Evolutionary conservation across 441 rosid genomes (phyloP).

Genomic region (Jatropha podagrica): DNA sequence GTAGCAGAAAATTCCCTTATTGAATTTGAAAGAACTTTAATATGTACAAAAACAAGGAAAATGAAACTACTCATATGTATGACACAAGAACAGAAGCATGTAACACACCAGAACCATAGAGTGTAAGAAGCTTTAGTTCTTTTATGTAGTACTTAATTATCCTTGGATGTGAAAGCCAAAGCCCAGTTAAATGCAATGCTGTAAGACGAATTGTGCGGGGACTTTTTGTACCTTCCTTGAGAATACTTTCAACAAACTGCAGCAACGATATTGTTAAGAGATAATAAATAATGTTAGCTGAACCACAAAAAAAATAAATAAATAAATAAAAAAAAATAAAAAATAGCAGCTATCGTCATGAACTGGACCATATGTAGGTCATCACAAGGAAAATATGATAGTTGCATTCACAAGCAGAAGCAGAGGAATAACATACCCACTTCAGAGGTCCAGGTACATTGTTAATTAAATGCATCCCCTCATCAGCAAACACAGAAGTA

Average conservation of each 20-base stretch:
- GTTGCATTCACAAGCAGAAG: background rate
- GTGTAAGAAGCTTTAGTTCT: conserved; percentile 84
- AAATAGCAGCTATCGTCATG: conserved; percentile 5
- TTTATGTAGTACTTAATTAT: conserved; percentile 72
- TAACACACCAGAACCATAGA: conserved; percentile 86
- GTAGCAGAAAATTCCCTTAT: conserved; percentile 21
- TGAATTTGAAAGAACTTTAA: conserved; percentile 11
- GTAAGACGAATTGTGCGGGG: conserved; percentile 96
- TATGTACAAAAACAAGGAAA: conserved; percentile 19
- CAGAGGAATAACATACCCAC: conserved; percentile 57
- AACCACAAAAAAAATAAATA: too few relatives aligned
- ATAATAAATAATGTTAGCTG: conserved; percentile 12
- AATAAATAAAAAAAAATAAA: background rate
- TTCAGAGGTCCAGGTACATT: conserved; percentile 75
- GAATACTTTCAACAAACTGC: conserved; percentile 83
- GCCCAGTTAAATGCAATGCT: conserved; percentile 92
- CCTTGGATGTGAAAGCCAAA: conserved; percentile 77
- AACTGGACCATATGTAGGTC: background rate
- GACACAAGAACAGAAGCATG: conserved; percentile 20
- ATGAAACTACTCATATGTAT: background rate
- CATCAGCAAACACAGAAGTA: conserved; percentile 61
- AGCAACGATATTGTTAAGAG: conserved; percentile 30
- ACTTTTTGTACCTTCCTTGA: conserved; percentile 91
- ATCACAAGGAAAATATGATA: background rate
- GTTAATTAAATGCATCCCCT: conserved; percentile 62